Evolutionary conservation across 495 filamentous ascomycete species (phyloP).

Genomic region (Penicillium canescens): DNA sequence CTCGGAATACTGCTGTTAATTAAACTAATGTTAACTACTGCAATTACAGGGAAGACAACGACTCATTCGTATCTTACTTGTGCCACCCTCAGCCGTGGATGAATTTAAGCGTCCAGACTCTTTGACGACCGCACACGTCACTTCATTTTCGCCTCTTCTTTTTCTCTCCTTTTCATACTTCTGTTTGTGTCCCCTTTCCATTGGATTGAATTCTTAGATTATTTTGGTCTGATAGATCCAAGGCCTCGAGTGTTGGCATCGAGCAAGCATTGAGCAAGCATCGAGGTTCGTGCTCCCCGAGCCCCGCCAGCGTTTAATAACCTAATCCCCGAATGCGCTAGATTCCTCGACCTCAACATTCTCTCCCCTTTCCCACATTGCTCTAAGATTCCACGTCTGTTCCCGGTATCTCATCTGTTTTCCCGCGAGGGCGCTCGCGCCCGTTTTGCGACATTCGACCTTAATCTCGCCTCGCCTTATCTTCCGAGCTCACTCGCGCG

Average conservation of each 20-base stretch:
- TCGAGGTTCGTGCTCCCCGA: slow-evolving; percentile 17
- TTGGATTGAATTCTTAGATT: too few relatives aligned
- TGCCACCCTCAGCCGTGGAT: slow-evolving; percentile 11
- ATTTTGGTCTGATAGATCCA: too few relatives aligned
- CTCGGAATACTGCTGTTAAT: too few relatives aligned
- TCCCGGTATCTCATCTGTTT: slow-evolving; percentile 3
- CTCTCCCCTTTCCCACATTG: slow-evolving; percentile 27
- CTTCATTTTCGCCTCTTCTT: slow-evolving; percentile 21
- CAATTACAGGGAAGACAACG: too few relatives aligned
- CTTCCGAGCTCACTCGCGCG: not conserved
- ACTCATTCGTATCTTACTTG: not conserved
- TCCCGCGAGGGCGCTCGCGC: slow-evolving; percentile 29
- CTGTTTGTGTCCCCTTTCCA: slow-evolving; percentile 3
- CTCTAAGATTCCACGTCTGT: slow-evolving; percentile 8
- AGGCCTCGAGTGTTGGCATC: too few relatives aligned
- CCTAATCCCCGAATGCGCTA: slow-evolving; percentile 15
- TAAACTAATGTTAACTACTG: too few relatives aligned
- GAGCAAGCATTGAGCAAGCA: not conserved
- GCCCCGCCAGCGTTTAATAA: slow-evolving; percentile 22
- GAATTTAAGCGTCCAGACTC: slow-evolving; percentile 1
- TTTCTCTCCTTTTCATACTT: slow-evolving; percentile 10
- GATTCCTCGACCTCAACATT: slow-evolving; percentile 30
- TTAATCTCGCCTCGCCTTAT: not conserved
- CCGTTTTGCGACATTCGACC: slow-evolving; percentile 23
- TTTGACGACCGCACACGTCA: slow-evolving; percentile 27